These are phyloP conservation scores for Aspergillus sp. DNA, from an alignment of 2,329 filamentous ascomycete genomes.

Conservation along the genomic window DNA sequence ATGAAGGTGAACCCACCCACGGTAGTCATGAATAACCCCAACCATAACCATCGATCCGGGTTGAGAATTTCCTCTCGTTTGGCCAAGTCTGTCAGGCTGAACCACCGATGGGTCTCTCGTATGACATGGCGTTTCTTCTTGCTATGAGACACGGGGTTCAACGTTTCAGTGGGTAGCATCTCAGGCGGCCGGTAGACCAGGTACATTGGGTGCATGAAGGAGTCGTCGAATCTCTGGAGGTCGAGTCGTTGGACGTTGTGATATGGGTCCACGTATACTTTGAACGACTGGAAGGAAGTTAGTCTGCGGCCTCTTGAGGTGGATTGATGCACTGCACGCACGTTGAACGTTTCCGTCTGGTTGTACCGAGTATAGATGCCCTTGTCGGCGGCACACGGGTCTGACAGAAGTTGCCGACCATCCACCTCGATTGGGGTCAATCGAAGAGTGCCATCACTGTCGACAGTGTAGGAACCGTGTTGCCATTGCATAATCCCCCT, in stretches of 20 bases:
- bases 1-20: slow-evolving; percentile 42
- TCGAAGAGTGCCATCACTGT: slow-evolving; percentile 57
- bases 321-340: slow-evolving; percentile 30
- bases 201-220: slow-evolving; percentile 67
- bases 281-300: slow-evolving; percentile 34
- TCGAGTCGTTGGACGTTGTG: slow-evolving; percentile 63
- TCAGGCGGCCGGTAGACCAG: slow-evolving; percentile 61
- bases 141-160: slow-evolving; percentile 56
- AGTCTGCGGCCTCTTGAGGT: background rate
- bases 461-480: slow-evolving; percentile 62
- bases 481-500: slow-evolving; percentile 70
- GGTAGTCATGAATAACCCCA: slow-evolving; percentile 47
- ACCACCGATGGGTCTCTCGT: slow-evolving; percentile 16
- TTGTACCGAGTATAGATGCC: slow-evolving; percentile 66
- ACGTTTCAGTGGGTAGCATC: slow-evolving; percentile 68
- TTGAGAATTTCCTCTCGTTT: slow-evolving; percentile 34
- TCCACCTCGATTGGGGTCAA: slow-evolving; percentile 64
- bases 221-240: slow-evolving; percentile 62
- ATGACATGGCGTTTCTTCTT: slow-evolving; percentile 33
- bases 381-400: slow-evolving; percentile 59
- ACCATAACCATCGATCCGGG: slow-evolving; percentile 48
- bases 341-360: slow-evolving; percentile 61
- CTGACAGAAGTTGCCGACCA: slow-evolving; percentile 65
- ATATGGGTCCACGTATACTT: slow-evolving; percentile 56
- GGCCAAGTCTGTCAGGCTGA: slow-evolving; percentile 28